Evolutionary conservation across 139 green algal genomes (phyloP), one percentile per base, ranked within the genome.

Genomic region (Haematococcus lacustris): DNA sequence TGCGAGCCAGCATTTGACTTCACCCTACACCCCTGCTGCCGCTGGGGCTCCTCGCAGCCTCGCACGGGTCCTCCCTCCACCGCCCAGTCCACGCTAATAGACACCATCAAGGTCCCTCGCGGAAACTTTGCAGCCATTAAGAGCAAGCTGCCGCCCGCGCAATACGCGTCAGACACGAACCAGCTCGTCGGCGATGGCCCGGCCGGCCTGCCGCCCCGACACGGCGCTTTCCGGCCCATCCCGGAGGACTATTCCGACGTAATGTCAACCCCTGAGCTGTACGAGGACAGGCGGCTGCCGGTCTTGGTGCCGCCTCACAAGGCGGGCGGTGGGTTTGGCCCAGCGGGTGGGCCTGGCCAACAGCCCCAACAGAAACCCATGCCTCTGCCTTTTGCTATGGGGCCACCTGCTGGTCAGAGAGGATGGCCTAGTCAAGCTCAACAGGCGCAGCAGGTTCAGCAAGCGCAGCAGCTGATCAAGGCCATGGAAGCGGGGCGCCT

Each of bases 71-170:
- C 80, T 35, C 66, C 71, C 30, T 39, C 76, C 30, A 78, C 76
- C 3, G 76, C 72, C 2, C 70, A 73, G 32, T 79, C 66, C 40
- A 64, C 39, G 3, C 51, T 87, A 40, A 51, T 87, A 33, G 72
- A 84, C 61, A 87, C 81, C 3, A 87, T 87, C 75, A 87, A 87
- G 71, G 77, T 86, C 60, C 81, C 81, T 7, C 76, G 78, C 35
- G 75, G 75, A 35, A 82, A 87, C 68, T 78, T 84, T 34, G 59
- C 73, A 0, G 73, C 80, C 35, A 77, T 83, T 50, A 82, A 87
- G 65, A 61, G 59, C 51, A 81, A 76, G 74, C 77, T 87, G 38
- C 81, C 81, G 2, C 81, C 81, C 33, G 74, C 81, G 1, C 51
- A 80, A 47, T 87, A 87, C 38, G 71, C 65, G 4, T 73, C 68